These are phyloP conservation scores for Volvox reticuliferus DNA, from an alignment of 139 green algal genomes.

Conservation along the genomic window DNA sequence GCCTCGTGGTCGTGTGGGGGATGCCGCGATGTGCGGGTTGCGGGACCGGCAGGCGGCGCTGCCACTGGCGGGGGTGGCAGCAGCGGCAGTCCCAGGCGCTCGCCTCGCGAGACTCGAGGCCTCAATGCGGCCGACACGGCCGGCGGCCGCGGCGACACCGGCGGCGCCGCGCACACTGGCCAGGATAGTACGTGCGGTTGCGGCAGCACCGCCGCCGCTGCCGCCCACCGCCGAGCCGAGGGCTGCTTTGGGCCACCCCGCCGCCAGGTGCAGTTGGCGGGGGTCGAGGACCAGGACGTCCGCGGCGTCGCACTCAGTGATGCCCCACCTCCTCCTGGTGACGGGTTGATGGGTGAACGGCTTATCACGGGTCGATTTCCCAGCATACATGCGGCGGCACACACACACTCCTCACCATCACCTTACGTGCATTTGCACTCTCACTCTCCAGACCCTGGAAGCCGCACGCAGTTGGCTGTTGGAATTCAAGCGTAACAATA, in stretches of 20 bases:
- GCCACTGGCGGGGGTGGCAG: background rate
- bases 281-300: slow-evolving; percentile 9
- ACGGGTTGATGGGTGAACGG: background rate
- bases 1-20: no score
- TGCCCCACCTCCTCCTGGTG: background rate
- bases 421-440: no score
- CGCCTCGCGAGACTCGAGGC: no score
- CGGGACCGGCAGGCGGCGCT: background rate
- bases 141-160: background rate
- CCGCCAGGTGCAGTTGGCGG: slow-evolving; percentile 20
- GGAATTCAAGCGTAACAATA: no score
- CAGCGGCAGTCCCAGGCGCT: no score
- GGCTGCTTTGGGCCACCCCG: slow-evolving; percentile 6
- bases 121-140: background rate
- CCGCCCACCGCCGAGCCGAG: background rate
- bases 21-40: background rate
- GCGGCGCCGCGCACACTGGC: background rate
- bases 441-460: no score
- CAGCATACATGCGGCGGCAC: no score
- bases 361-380: background rate
- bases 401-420: no score
- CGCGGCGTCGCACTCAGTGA: background rate
- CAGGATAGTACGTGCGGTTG: background rate
- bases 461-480: no score
- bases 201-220: background rate